A percentile compares a stretch with the other conserved stretches of the same genome.
These are phyloP conservation scores for Podila verticillata DNA, from an alignment of 192 early-diverging fungal genomes.

Conservation along the genomic window DNA sequence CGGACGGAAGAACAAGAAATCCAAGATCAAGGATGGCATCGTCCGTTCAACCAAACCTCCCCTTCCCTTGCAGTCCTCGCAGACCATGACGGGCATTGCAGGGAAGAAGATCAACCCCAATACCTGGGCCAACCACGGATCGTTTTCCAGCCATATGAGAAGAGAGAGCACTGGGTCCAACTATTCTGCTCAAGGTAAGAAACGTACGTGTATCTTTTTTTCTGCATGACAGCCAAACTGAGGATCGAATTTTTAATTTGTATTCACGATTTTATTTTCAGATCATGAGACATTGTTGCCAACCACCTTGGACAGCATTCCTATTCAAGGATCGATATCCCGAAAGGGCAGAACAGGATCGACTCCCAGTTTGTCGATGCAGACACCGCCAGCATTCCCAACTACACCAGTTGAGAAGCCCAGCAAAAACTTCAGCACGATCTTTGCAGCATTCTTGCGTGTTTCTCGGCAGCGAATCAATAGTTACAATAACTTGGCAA, in stretches of 20 bases:
- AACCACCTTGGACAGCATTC: slow-evolving; percentile 1
- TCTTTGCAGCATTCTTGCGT: slow-evolving; percentile 44
- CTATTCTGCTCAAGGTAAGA: slow-evolving; percentile 48
- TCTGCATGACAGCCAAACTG: slow-evolving; percentile 1
- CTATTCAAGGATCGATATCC: slow-evolving; percentile 16
- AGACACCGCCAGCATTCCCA: slow-evolving; percentile 19
- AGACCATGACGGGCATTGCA: slow-evolving; percentile 22
- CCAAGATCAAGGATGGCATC: slow-evolving; percentile 25
- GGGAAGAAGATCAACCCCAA: slow-evolving; percentile 52
- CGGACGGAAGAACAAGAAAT: slow-evolving; percentile 22
- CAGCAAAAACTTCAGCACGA: slow-evolving; percentile 49
- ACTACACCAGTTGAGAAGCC: slow-evolving; percentile 22
- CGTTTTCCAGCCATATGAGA: slow-evolving; percentile 51
- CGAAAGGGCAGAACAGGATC: slow-evolving; percentile 18
- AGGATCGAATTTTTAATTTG: not conserved
- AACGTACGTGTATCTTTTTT: not conserved
- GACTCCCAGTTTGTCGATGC: slow-evolving; percentile 5
- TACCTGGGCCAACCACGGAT: slow-evolving; percentile 38
- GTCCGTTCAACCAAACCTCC: slow-evolving; percentile 34
- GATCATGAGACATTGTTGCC: not conserved
- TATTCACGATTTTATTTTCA: not conserved
- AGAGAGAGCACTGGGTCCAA: slow-evolving; percentile 58
- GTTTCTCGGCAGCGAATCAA: slow-evolving; percentile 45
- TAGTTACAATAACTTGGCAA: slow-evolving; percentile 49
- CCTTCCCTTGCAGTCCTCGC: slow-evolving; percentile 33